Evolutionary conservation across 2,329 filamentous ascomycete genomes (phyloP), one percentile per base, ranked within the genome.

Genomic region (Raffaelea ambrosiae): DNA sequence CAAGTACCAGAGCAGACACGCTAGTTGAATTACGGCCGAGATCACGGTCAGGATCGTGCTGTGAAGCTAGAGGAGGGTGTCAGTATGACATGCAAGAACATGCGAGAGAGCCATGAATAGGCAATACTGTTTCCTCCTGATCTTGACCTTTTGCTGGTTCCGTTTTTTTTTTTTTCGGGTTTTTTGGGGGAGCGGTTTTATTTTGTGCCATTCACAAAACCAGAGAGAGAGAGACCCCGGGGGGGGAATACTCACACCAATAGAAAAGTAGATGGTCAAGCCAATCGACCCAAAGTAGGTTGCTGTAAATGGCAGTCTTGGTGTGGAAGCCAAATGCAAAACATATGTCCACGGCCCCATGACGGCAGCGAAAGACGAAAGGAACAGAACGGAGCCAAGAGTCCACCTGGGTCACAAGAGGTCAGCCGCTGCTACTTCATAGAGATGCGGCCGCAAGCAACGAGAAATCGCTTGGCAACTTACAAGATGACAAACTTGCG

Each of bases 401-500:
- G 91, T 88, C 93, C 93, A 98, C 73, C 93, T 97, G 66, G 26
- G 26, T 13, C 26, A n/a, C n/a, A 29, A 29, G 26, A 29, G 7
- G 26, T 29, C 13, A 29, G 26, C 26, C 26, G 26, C 7, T 29
- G 7, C 7, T 29, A 13, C 7, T 13, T 29, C 13, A 29, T 13
- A 7, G 26, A 7, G 26, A 7, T 29, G 26, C 26, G 7, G 26
- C 26, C 7, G 26, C 7, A 13, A 29, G 26, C 13, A 29, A 29
- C 13, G 26, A 29, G 7, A 29, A 9, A 19, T 16, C 7, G 18
- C 16, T 13, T 11, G 51, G 54, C 55, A 53, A 91, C 91, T 86
- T 82, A 97, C 93, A 97, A 67, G 55, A 95, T 89, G 48, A 91
- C 90, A 73, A 98, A 96, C 74, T 97, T 98, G 68, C 86, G 81